A percentile compares a stretch with the other conserved stretches of the same genome.
Evolutionary conservation across 306 rosid genomes (phyloP).

Genomic region (Senna tora): DNA sequence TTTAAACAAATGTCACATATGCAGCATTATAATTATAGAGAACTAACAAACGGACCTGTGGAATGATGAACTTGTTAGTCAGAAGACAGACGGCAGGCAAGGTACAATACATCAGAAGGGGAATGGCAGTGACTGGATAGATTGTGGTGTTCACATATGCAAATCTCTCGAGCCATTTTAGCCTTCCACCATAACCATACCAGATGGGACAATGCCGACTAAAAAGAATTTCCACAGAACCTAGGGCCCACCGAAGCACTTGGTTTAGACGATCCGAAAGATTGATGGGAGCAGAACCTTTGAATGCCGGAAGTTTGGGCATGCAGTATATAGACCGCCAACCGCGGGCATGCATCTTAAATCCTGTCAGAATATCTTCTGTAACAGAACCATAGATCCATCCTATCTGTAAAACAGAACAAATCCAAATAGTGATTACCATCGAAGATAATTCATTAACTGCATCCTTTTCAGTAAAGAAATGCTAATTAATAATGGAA

Average conservation of each 20-base stretch:
- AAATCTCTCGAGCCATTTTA: constrained; percentile 94
- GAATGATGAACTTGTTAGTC: constrained; percentile 96
- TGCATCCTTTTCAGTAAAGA: not conserved
- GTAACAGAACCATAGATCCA: constrained; percentile 99
- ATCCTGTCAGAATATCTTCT: constrained; percentile 98
- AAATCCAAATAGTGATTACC: constrained; percentile 1
- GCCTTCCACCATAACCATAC: constrained; percentile 94
- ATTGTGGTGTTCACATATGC: constrained; percentile 96
- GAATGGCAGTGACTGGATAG: constrained; percentile 88
- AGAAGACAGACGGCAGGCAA: constrained; percentile 96
- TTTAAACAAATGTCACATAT: not conserved
- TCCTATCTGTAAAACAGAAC: constrained; percentile 72
- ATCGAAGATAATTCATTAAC: constrained; percentile 14
- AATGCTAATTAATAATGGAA: not conserved
- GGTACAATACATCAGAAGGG: constrained; percentile 90
- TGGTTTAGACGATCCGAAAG: constrained; percentile 98
- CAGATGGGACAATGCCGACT: constrained; percentile 97
- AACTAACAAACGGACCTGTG: constrained; percentile 77
- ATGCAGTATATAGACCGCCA: constrained; percentile 97
- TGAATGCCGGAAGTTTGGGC: constrained; percentile 88
- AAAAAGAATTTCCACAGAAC: constrained; percentile 92
- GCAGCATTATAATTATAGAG: constrained; percentile 6
- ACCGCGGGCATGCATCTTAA: constrained; percentile 99
- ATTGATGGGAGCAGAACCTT: constrained; percentile 98
- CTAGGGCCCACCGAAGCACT: constrained; percentile 97